Conservation (phyloP, 441 rosid species). For the Jatropha podagrica region DNA sequence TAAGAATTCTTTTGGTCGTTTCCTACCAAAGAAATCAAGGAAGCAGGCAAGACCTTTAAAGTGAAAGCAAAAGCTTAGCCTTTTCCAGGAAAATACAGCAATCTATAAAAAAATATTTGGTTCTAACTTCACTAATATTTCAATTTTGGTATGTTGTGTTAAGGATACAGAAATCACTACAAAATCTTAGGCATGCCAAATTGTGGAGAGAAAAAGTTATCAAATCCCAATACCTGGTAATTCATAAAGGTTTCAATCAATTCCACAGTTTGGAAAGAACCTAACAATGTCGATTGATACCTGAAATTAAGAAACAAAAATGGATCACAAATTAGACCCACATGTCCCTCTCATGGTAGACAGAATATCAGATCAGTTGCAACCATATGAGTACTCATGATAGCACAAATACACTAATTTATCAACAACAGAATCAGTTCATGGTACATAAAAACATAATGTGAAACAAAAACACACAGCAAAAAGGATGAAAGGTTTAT, state of each 20-base stretch:
- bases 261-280: slow-evolving; percentile 93
- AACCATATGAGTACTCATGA: not conserved
- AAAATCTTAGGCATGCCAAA: slow-evolving; percentile 3
- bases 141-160: not conserved
- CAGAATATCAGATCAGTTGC: not conserved
- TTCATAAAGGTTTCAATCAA: slow-evolving; percentile 97
- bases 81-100: not conserved
- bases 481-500: not conserved
- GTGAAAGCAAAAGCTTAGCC: not conserved
- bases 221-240: slow-evolving; percentile 69
- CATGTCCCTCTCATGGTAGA: not conserved
- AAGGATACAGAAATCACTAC: not conserved
- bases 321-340: not conserved
- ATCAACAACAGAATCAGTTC: not conserved
- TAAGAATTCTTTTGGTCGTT: too few species aligned
- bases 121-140: too few species aligned
- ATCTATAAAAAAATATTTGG: too few species aligned
- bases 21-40: too few species aligned
- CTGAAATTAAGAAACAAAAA: slow-evolving; percentile 37
- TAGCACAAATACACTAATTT: not conserved
- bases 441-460: not conserved
- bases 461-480: not conserved
- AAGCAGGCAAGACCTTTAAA: not conserved
- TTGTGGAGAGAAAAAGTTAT: not conserved
- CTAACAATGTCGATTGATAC: slow-evolving; percentile 96